Base-by-base conservation (phyloP, 2,329 filamentous ascomycete species). In the Curvularia lunata region DNA sequence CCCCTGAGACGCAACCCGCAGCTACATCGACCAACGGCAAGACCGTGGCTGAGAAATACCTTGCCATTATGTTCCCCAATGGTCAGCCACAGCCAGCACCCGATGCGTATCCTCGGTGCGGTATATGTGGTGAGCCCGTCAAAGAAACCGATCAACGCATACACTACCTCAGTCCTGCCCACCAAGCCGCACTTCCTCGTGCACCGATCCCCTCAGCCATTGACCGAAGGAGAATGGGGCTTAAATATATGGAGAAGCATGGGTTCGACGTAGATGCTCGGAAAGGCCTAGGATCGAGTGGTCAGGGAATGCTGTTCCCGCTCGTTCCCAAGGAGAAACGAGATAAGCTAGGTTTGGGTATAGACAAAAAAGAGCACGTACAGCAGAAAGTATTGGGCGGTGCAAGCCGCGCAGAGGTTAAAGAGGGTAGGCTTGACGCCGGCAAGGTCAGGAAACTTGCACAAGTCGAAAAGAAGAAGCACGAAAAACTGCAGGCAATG, bases 181-280 rank as follows among this genome's bases (percentile, higher is more conserved):
- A 93, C 69, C 90, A 92, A 77, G 83, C 90, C 37, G 87, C 85
- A 59, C 79, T 92, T 1, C 74, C 81, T 4, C 89, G 91, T 70
- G 88, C 88, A 0, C 86, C 90, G 57, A 88, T 89, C 6, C 90
- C 90, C 1, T 92, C 89, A 0, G 83, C 88, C 13, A 79, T 92
- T 19, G 88, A 92, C 74, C 84, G 90, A 32, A 84, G 82, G 4
- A 83, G 89, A 45, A 90, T 91, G 81, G 90, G 90, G 0, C 78
- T 92, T 6, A 79, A 84, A 5, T 85, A 89, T 27, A 82, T 93
- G 30, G 80, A 85, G 51, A 81, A 85, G 0, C 84, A 89, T 57
- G 90, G 90, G 27, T 93, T 89, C 86, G 88, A 93, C 66, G 88
- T 90, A 0, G 90, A 93, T 75, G 81, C 86, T 27, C 81, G 91